phyloP scores from a whole-genome alignment of 345 rosid genomes.

The Excoecaria agallocha region DNA sequence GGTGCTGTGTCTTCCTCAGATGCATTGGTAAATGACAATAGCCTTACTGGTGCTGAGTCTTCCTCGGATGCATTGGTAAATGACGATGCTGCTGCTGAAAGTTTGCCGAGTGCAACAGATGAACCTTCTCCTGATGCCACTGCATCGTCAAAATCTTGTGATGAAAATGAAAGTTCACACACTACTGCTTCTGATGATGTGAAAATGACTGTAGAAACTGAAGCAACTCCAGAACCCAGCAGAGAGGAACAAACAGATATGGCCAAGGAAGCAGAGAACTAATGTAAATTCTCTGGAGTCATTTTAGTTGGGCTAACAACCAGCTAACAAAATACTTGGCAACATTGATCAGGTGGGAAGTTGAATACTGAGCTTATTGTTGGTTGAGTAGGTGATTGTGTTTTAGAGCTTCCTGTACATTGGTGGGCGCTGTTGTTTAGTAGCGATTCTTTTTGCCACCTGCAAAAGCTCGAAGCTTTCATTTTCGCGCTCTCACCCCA shows the following conservation, averaged over 20 bases:
- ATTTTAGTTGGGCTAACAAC: conserved; percentile 9
- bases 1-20: too few species aligned
- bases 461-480: background rate
- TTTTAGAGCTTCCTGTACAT: conserved; percentile 18
- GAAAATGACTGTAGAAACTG: conserved; percentile 4
- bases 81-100: background rate
- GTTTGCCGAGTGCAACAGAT: background rate
- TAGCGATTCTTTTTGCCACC: conserved; percentile 22
- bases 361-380: background rate
- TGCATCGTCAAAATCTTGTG: conserved; percentile 15
- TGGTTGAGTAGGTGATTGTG: conserved; percentile 18
- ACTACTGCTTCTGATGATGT: conserved; percentile 10
- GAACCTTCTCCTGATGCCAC: conserved; percentile 17
- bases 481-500: background rate
- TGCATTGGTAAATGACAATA: too few species aligned
- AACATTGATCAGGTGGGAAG: conserved; percentile 14
- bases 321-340: background rate
- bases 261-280: conserved; percentile 19
- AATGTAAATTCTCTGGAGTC: conserved; percentile 1
- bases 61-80: conserved; percentile 16
- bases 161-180: background rate
- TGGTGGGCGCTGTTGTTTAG: conserved; percentile 17
- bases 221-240: conserved; percentile 14
- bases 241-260: conserved; percentile 18
- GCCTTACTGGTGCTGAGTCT: conserved; percentile 8